These are phyloP conservation scores for Yamagishiella unicocca DNA, from an alignment of 139 green algal genomes.

Conservation along the genomic window DNA sequence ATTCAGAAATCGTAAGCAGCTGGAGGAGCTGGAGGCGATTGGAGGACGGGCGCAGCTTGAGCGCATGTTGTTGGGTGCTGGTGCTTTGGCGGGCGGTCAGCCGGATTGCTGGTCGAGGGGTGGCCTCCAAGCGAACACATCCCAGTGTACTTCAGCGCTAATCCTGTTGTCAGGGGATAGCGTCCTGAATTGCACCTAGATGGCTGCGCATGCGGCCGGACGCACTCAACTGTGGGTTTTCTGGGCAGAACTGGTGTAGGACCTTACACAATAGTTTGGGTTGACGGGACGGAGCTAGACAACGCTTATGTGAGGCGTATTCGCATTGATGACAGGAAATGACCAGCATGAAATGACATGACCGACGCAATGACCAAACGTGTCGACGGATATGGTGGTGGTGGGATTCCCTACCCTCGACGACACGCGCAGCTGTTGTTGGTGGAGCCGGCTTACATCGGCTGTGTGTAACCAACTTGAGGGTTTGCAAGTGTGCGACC, in stretches of 20 bases:
- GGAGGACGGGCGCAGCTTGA: constrained; percentile 26
- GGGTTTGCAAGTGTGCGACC: background rate
- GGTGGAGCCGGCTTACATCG: background rate
- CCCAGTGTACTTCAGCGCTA: constrained; percentile 25
- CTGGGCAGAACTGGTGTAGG: background rate
- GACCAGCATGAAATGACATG: constrained; percentile 18
- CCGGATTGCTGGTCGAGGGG: background rate
- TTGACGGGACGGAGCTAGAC: background rate
- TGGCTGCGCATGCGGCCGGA: background rate
- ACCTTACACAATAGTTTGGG: constrained; percentile 15
- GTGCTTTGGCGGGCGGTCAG: background rate
- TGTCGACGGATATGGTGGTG: constrained; percentile 10
- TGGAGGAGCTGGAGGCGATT: background rate
- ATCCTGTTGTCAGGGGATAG: background rate
- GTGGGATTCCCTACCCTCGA: background rate
- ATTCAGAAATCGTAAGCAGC: constrained; percentile 39
- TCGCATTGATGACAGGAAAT: constrained; percentile 22
- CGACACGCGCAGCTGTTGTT: constrained; percentile 20
- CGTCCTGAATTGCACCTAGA: background rate
- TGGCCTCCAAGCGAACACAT: background rate
- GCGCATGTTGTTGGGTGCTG: constrained; percentile 13
- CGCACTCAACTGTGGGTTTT: background rate
- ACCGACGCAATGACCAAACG: constrained; percentile 6
- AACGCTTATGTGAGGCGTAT: background rate
- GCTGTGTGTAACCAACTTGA: background rate